Conservation (phyloP, 2,329 filamentous ascomycete genomes). For the Verticillium dahliae region DNA sequence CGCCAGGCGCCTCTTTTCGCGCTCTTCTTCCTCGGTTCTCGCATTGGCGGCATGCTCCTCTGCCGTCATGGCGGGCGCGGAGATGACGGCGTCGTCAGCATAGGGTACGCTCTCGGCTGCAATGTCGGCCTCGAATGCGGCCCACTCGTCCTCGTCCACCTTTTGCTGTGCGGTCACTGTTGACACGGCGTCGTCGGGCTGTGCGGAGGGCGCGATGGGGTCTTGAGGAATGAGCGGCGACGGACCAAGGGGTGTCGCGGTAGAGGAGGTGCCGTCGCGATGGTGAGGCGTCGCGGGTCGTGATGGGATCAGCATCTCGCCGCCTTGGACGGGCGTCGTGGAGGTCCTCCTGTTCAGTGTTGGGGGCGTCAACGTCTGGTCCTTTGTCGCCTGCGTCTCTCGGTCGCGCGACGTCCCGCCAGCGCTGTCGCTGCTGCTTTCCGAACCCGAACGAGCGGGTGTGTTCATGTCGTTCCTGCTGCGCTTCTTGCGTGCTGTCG, state of each 20-base stretch:
- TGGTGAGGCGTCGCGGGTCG: conserved; percentile 50
- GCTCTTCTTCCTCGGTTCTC: conserved; percentile 42
- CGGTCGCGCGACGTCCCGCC: conserved; percentile 10
- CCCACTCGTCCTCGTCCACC: conserved; percentile 74
- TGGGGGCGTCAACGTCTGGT: conserved; percentile 31
- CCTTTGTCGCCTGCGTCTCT: conserved; percentile 12
- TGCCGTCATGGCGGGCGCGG: conserved; percentile 60
- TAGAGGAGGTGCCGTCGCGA: conserved; percentile 30
- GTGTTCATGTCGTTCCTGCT: conserved; percentile 29
- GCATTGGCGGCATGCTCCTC: conserved; percentile 53
- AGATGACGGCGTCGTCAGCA: conserved; percentile 52
- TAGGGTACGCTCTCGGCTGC: conserved; percentile 36
- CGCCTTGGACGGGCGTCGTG: conserved; percentile 44
- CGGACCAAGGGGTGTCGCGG: conserved; percentile 31
- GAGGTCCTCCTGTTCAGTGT: conserved; percentile 39
- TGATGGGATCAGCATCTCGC: conserved; percentile 58
- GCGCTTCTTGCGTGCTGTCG: conserved; percentile 35
- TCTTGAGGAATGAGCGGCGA: conserved; percentile 30
- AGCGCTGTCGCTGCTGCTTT: conserved; percentile 5
- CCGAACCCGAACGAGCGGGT: conserved; percentile 9
- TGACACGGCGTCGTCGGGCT: conserved; percentile 4
- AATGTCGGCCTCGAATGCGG: conserved; percentile 80
- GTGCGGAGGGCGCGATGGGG: background rate
- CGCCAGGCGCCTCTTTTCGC: conserved; percentile 44
- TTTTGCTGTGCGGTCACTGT: conserved; percentile 12